phyloP scores from a whole-genome alignment of 768 basidiomycete genomes.

The Tulasnella calospora region DNA sequence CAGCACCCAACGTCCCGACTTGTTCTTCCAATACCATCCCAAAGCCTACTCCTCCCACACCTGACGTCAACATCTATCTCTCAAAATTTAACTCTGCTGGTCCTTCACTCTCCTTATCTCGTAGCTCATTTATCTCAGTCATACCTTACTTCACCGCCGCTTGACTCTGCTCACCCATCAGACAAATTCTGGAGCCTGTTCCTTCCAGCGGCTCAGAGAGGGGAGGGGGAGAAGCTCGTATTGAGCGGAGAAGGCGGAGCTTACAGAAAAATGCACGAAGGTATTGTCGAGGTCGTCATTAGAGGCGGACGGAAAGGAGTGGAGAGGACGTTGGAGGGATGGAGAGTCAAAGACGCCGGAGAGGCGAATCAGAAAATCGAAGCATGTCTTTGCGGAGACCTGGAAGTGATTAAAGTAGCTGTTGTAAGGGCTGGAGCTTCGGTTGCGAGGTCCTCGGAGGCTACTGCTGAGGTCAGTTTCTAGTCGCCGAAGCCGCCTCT shows the following conservation, averaged over 20 bases:
- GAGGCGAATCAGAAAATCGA: background rate
- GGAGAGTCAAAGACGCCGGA: background rate
- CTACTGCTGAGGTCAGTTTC: background rate
- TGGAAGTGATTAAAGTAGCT: constrained; percentile 20
- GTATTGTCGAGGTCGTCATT: constrained; percentile 34
- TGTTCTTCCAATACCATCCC: constrained; percentile 52
- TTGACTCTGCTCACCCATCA: constrained; percentile 7
- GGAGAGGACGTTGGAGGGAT: constrained; percentile 18
- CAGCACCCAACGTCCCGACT: constrained; percentile 51
- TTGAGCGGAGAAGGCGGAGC: background rate
- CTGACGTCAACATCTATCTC: constrained; percentile 62
- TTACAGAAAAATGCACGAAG: constrained; percentile 29
- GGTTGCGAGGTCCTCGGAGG: background rate
- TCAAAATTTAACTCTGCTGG: constrained; percentile 56
- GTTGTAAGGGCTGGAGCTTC: background rate
- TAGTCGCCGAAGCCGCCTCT: background rate
- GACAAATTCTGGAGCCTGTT: constrained; percentile 17
- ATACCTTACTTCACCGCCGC: background rate
- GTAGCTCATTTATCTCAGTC: constrained; percentile 22
- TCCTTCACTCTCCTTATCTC: constrained; percentile 65
- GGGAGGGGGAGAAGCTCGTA: background rate
- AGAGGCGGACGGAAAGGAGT: constrained; percentile 13
- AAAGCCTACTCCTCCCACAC: constrained; percentile 49
- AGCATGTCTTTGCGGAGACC: constrained; percentile 29
- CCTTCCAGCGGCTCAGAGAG: background rate